These are phyloP conservation scores for Carpinus viminea DNA, from an alignment of 306 rosid genomes.

Conservation along the genomic window DNA sequence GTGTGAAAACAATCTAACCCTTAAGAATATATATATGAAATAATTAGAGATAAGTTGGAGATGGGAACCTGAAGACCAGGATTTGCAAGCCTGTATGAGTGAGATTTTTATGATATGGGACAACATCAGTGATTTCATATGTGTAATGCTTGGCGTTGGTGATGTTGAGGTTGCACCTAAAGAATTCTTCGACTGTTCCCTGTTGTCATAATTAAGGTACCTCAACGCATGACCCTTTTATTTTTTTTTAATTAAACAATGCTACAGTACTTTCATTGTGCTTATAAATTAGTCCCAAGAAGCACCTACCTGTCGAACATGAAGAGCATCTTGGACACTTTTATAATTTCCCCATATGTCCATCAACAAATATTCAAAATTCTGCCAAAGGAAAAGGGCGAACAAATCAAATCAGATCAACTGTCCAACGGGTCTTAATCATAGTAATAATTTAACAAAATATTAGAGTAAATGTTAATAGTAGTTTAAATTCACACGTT, in stretches of 20 bases:
- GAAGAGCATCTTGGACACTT: conserved; percentile 26
- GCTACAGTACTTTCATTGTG: neutral
- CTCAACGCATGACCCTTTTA: neutral
- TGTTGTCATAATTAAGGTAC: neutral
- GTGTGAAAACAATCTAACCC: too few species aligned
- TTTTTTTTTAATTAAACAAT: too few species aligned
- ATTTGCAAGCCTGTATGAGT: conserved; percentile 18
- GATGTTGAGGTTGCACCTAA: conserved; percentile 16
- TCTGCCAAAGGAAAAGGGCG: conserved; percentile 3
- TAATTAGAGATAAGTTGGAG: neutral
- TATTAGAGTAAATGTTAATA: too few species aligned
- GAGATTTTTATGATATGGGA: conserved; percentile 21
- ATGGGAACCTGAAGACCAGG: conserved; percentile 24
- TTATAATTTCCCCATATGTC: conserved; percentile 18
- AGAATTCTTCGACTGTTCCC: conserved; percentile 22
- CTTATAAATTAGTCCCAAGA: neutral
- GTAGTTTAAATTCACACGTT: too few species aligned
- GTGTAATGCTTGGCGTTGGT: conserved; percentile 3
- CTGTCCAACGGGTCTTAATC: too few species aligned
- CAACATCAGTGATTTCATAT: conserved; percentile 1
- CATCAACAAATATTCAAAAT: conserved; percentile 21
- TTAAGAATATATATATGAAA: too few species aligned
- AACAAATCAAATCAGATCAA: neutral
- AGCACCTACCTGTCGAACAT: conserved; percentile 21
- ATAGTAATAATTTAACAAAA: too few species aligned